These are phyloP conservation scores for Rutidosis leptorrhynchoides DNA, from an alignment of 129 eudicot species.

Conservation along the genomic window DNA sequence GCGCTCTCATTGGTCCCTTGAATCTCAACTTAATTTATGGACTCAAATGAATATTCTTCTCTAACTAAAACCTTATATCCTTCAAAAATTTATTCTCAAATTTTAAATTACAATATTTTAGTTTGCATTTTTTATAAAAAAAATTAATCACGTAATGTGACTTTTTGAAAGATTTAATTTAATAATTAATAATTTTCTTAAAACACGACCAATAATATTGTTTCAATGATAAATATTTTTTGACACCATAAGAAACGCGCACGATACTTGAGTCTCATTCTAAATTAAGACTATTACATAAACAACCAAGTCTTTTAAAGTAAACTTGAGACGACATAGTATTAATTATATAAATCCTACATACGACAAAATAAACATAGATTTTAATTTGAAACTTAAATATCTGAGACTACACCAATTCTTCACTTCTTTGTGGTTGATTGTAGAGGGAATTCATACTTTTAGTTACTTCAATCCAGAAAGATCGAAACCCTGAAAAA, in stretches of 20 bases:
- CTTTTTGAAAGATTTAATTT: no score
- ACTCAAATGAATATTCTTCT: no score
- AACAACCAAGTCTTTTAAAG: slow-evolving; percentile 14
- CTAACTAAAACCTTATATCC: no score
- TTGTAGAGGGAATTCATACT: neutral
- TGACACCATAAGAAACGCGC: neutral
- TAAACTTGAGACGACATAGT: neutral
- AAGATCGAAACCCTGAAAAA: slow-evolving; percentile 35
- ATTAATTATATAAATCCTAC: slow-evolving; percentile 22
- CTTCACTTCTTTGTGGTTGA: slow-evolving; percentile 13
- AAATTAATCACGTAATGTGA: no score
- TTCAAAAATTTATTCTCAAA: no score
- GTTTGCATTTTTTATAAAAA: no score
- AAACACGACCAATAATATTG: no score
- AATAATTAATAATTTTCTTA: no score
- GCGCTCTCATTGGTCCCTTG: no score
- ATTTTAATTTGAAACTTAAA: slow-evolving; percentile 3
- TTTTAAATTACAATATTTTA: no score
- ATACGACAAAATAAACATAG: neutral
- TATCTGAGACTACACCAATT: slow-evolving; percentile 4
- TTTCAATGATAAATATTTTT: neutral
- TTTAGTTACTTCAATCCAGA: slow-evolving; percentile 32
- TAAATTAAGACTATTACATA: slow-evolving; percentile 18
- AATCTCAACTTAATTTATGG: no score
- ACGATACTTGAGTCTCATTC: neutral